Percentiles rank a stretch among this genome's conserved stretches.
Evolutionary conservation across 1,139 yeast genomes (phyloP).

Genomic region (Hyphopichia wangnamkhiaoensis): DNA sequence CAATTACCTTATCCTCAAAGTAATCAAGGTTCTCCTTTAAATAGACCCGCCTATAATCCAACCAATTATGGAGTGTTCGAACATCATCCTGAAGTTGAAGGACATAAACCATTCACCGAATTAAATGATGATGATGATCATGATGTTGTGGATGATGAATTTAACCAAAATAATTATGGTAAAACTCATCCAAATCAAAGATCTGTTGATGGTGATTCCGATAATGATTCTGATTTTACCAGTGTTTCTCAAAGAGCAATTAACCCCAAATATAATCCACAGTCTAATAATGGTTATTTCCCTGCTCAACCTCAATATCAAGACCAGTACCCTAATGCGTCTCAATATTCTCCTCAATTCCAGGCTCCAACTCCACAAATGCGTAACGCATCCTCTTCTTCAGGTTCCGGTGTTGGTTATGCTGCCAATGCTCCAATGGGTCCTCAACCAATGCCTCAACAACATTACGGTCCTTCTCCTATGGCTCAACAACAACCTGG

Average conservation of each 20-base stretch:
- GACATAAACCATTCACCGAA: constrained; percentile 51
- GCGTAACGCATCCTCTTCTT: too few relatives aligned
- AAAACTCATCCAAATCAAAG: constrained; percentile 9
- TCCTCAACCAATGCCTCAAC: not conserved
- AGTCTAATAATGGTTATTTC: constrained; percentile 3
- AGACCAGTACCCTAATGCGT: constrained; percentile 8
- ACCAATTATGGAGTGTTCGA: constrained; percentile 36
- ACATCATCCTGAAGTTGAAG: constrained; percentile 49
- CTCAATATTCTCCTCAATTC: constrained; percentile 5
- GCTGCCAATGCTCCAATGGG: not conserved
- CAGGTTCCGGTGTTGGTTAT: too few relatives aligned
- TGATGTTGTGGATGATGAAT: constrained; percentile 2
- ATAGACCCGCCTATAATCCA: constrained; percentile 20
- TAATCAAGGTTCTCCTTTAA: constrained; percentile 12
- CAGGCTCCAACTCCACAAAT: not conserved
- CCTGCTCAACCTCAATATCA: constrained; percentile 7
- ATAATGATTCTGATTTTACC: constrained; percentile 66
- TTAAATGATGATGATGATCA: constrained; percentile 34
- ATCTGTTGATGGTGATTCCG: constrained; percentile 28
- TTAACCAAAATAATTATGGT: constrained; percentile 9
- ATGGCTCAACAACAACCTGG: not conserved
- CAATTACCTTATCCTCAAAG: constrained; percentile 24
- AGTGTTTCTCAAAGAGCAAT: constrained; percentile 78
- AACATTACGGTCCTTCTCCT: not conserved
- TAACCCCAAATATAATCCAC: constrained; percentile 47